Percentiles rank a stretch among this genome's conserved stretches.
Conservation (phyloP, 352 stramenopile genomes). For the Phytophthora multivora region DNA sequence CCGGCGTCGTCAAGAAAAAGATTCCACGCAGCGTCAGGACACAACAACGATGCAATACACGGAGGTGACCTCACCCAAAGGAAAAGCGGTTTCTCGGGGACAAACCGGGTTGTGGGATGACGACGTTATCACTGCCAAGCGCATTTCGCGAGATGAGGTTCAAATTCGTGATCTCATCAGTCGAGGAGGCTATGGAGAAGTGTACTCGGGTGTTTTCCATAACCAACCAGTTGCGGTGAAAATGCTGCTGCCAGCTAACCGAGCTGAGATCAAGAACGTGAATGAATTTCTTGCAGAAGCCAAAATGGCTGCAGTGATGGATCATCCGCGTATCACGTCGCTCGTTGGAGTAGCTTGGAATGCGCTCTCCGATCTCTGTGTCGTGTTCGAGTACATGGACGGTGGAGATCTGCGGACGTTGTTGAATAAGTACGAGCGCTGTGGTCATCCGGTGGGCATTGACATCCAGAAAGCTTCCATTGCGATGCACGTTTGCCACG, state of each 20-base stretch:
- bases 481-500: slow-evolving; percentile 20
- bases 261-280: slow-evolving; percentile 29
- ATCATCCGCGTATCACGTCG: slow-evolving; percentile 31
- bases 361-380: slow-evolving; percentile 34
- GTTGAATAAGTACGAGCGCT: slow-evolving; percentile 25
- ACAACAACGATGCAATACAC: slow-evolving; percentile 5
- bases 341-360: slow-evolving; percentile 47
- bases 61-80: not conserved
- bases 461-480: slow-evolving; percentile 27
- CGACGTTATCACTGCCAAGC: slow-evolving; percentile 31
- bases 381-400: slow-evolving; percentile 48
- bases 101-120: slow-evolving; percentile 30
- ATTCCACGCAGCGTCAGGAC: not conserved
- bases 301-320: slow-evolving; percentile 29
- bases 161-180: slow-evolving; percentile 26
- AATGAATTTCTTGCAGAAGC: slow-evolving; percentile 39
- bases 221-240: slow-evolving; percentile 37
- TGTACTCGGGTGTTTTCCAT: slow-evolving; percentile 35
- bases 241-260: slow-evolving; percentile 30
- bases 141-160: slow-evolving; percentile 37
- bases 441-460: slow-evolving; percentile 8
- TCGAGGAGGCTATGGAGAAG: slow-evolving; percentile 32
- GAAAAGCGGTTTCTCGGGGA: not conserved
- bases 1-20: not conserved
- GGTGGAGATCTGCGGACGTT: slow-evolving; percentile 44